Conservation (phyloP, 2,329 filamentous ascomycete genomes). For the Trichoderma sp. region DNA sequence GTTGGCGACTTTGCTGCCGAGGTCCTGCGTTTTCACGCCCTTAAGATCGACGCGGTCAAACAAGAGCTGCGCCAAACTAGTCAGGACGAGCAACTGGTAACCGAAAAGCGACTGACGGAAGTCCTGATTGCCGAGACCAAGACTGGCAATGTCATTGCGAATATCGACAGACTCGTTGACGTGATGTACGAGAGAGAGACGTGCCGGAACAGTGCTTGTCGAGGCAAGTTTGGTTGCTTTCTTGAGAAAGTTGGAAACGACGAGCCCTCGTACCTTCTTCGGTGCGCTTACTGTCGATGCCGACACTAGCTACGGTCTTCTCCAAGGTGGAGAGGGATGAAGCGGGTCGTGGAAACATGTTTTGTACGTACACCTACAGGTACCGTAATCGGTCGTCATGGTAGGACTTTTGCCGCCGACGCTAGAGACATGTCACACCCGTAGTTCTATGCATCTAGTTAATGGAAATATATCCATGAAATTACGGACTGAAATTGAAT, state of each 20-base stretch:
- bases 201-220: background rate
- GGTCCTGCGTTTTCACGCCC: background rate
- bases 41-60: background rate
- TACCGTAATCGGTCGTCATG: constrained; percentile 22
- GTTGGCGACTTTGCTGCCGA: constrained; percentile 1
- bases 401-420: constrained; percentile 29
- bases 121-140: constrained; percentile 5
- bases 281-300: constrained; percentile 10
- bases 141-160: background rate
- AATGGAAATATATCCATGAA: background rate
- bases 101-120: background rate
- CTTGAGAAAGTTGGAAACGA: background rate
- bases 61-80: background rate
- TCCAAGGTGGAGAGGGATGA: background rate
- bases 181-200: background rate
- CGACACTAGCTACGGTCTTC: background rate
- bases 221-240: background rate
- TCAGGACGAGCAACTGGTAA: background rate
- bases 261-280: constrained; percentile 7
- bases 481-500: background rate
- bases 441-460: background rate
- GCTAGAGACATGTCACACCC: constrained; percentile 29
- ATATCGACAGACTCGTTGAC: background rate
- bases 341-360: background rate
- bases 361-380: background rate